Conservation (phyloP, 2,329 filamentous ascomycete species). For the Whalleya microplaca region DNA sequence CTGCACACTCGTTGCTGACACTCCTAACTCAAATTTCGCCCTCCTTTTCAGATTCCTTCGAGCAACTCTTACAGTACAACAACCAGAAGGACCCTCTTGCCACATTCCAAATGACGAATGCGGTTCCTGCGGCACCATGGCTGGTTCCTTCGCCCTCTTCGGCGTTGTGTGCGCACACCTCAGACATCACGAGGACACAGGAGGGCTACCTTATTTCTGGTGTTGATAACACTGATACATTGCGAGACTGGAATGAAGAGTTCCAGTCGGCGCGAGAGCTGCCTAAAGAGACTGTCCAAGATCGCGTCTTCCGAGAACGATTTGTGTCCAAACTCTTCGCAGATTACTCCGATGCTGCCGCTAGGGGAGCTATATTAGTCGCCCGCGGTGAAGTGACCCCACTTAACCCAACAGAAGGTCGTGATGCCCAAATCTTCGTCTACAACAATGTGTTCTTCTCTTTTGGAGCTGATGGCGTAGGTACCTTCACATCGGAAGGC, state of each 20-base stretch:
- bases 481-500: constrained; percentile 94
- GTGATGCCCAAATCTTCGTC: constrained; percentile 96
- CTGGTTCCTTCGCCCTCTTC: constrained; percentile 73
- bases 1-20: constrained; percentile 83
- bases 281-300: constrained; percentile 90
- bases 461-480: constrained; percentile 95
- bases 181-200: constrained; percentile 87
- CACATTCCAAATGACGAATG: constrained; percentile 94
- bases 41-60: constrained; percentile 78
- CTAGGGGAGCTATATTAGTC: constrained; percentile 87
- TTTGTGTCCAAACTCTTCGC: constrained; percentile 95
- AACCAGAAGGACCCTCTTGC: constrained; percentile 84
- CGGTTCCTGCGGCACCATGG: constrained; percentile 92
- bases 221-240: constrained; percentile 89
- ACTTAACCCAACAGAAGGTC: constrained; percentile 89
- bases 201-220: constrained; percentile 90
- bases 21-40: constrained; percentile 80
- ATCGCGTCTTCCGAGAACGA: constrained; percentile 93
- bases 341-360: constrained; percentile 95
- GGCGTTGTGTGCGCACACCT: constrained; percentile 68
- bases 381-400: constrained; percentile 91
- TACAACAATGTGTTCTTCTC: constrained; percentile 99
- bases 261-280: constrained; percentile 96
- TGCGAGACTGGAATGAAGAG: constrained; percentile 98
- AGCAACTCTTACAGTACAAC: constrained; percentile 81